Base-by-base conservation (phyloP, 208 protist species). In the Trypanosoma boissoni region DNA sequence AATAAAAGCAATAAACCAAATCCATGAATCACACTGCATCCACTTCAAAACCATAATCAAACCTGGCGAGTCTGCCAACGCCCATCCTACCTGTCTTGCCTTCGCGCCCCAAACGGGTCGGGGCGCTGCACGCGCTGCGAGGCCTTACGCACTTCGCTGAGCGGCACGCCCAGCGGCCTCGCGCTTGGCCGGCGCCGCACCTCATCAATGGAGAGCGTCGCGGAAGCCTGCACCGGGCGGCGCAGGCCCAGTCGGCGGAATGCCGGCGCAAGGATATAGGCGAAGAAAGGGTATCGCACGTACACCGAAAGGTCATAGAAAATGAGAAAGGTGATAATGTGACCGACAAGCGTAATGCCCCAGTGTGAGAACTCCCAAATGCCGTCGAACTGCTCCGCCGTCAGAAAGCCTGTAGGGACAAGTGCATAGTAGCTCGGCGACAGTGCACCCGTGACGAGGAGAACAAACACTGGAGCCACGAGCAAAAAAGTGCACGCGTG, bases 221-320 rank as follows among this genome's bases (percentile, higher is more conserved):
- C 64, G 14, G 51, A 21, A 2, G 68, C 73, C 20, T 48, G 45
- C 10, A 56, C 32, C 2, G 73, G 60, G 1, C 71, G 69, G n/a
- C 73, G 45, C 66, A 58, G 74, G 10, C 72, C 69, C 58, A 77
- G 43, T 58, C 64, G 68, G 14, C 86, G 81, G 49, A 82, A 92
- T 1, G 64, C 9, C n/a, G 86, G 86, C 0, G 79, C 86, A 21
- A 92, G 46, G 1, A 87, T 58, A 29, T 83, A 53, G 14, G 80
- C 73, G 42, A 92, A 92, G 26, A 86, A 64, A 0, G 86, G 86
- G 48, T 89, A 89, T 3, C 86, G 86, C 26, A 89, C 45, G 34
- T 92, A 92, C 16, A 88, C 82, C 0, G 77, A 84, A 34, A 88
- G 41, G 58, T 92, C 86, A 64, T 92, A 92, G 29, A 92, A 60